Evolutionary conservation across 192 early-diverging fungal species (phyloP).

Genomic region (Diversispora epigaea): DNA sequence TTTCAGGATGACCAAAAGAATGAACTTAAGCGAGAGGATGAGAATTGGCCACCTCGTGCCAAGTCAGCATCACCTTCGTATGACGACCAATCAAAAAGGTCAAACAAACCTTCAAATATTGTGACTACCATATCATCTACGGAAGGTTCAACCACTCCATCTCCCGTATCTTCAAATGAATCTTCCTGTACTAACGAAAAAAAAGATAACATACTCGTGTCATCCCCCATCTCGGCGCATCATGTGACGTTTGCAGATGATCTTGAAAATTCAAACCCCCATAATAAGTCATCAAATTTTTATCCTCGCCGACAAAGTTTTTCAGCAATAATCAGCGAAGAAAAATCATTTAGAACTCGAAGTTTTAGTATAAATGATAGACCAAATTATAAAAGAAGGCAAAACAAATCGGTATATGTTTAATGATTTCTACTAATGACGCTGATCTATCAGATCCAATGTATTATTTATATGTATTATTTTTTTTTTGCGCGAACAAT

Average conservation of each 20-base stretch:
- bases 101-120: background rate
- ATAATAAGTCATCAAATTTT: background rate
- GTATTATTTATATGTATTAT: no score
- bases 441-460: no score
- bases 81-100: background rate
- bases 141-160: background rate
- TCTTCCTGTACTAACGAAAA: background rate
- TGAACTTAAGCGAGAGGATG: background rate
- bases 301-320: conserved; percentile 2
- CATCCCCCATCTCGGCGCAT: background rate
- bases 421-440: background rate
- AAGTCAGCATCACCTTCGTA: background rate
- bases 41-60: conserved; percentile 7
- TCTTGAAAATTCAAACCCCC: background rate
- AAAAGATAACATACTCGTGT: background rate
- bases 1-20: background rate
- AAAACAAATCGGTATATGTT: background rate
- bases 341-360: background rate
- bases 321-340: background rate
- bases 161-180: background rate
- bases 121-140: background rate
- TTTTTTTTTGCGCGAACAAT: background rate
- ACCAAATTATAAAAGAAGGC: background rate
- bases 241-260: conserved; percentile 1
- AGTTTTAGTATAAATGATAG: background rate